phyloP scores from a whole-genome alignment of 257 asterid species.

The Nicotiana noctiflora region DNA sequence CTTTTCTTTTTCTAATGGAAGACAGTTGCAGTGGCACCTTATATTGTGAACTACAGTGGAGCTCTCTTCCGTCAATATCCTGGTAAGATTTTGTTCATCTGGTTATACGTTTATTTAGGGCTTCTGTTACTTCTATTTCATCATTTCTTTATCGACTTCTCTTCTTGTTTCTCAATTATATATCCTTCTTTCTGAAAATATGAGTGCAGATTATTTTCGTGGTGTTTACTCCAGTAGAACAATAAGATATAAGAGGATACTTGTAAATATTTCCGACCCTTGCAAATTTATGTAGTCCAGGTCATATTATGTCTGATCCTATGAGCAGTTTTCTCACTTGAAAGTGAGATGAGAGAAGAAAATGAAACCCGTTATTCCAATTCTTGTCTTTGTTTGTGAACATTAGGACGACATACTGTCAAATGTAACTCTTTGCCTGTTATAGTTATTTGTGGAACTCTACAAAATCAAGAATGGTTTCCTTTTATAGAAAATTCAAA shows the following conservation, averaged over 20 bases:
- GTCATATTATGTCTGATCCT: neutral
- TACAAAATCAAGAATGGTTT: neutral
- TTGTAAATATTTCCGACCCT: neutral
- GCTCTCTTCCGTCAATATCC: constrained; percentile 94
- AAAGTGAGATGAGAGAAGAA: neutral
- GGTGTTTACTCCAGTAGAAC: neutral
- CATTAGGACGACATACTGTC: neutral
- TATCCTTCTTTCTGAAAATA: neutral
- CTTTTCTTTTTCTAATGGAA: constrained; percentile 38
- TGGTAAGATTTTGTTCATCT: constrained; percentile 33
- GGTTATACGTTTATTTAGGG: neutral
- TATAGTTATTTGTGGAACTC: neutral
- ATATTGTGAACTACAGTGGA: constrained; percentile 77
- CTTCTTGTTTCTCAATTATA: neutral
- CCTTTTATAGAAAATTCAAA: neutral
- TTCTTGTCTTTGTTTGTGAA: neutral
- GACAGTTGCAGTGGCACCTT: constrained; percentile 98
- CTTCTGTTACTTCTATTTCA: neutral
- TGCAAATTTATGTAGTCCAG: neutral
- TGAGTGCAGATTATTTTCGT: neutral
- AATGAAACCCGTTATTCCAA: neutral
- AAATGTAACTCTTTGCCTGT: neutral
- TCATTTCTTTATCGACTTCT: neutral
- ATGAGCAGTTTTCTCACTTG: neutral
- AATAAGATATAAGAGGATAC: neutral